Conservation (phyloP, 2,329 filamentous ascomycete species). For the Scytalidium sp. region DNA sequence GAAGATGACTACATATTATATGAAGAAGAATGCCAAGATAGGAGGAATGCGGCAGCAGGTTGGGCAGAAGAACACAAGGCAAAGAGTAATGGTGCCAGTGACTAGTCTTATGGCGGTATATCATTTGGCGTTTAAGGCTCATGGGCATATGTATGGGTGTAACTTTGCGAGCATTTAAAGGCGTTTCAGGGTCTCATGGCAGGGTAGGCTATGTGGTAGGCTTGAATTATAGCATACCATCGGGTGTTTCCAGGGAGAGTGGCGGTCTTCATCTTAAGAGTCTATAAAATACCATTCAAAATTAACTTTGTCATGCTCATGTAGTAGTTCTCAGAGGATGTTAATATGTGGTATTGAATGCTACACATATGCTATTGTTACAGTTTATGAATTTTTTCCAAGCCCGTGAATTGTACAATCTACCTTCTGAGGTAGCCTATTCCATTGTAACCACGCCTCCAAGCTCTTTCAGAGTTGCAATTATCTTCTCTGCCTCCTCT, state of each 20-base stretch:
- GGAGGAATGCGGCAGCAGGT: constrained; percentile 16
- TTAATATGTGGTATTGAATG: neutral
- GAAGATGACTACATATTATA: constrained; percentile 81
- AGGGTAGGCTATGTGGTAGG: neutral
- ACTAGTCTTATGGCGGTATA: neutral
- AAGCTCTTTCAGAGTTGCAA: constrained; percentile 88
- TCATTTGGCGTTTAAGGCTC: neutral
- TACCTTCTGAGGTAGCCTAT: constrained; percentile 44
- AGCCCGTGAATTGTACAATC: too few species aligned
- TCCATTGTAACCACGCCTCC: constrained; percentile 91
- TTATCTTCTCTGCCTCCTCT: constrained; percentile 98
- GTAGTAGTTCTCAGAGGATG: neutral
- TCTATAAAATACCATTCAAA: neutral
- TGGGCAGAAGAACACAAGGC: constrained; percentile 22
- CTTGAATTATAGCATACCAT: neutral
- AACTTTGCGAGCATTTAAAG: neutral
- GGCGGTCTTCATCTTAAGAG: neutral
- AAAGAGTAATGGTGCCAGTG: neutral
- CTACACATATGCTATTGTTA: constrained; percentile 18
- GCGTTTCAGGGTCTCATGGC: neutral
- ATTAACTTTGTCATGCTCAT: too few species aligned
- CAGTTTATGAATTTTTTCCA: too few species aligned
- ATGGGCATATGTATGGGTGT: neutral
- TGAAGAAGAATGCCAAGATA: constrained; percentile 62
- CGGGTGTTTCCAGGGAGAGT: neutral